Percentiles rank a stretch among this genome's conserved stretches.
phyloP scores from a whole-genome alignment of 768 basidiomycete genomes.

The Russula earlei region DNA sequence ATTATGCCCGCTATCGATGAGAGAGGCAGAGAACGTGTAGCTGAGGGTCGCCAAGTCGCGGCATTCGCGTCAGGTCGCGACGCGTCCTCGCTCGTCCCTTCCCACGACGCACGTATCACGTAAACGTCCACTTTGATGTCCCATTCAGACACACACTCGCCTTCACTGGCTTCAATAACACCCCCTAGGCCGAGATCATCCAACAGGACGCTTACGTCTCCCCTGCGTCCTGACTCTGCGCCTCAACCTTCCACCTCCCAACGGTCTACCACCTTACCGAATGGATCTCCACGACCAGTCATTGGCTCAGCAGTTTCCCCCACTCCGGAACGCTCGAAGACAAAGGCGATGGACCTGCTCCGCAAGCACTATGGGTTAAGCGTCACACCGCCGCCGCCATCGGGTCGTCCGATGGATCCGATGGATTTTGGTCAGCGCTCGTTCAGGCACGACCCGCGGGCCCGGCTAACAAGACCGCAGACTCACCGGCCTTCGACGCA shows the following conservation, averaged over 20 bases:
- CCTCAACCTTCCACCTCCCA: background rate
- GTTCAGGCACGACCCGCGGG: background rate
- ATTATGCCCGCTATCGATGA: background rate
- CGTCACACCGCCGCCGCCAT: conserved; percentile 57
- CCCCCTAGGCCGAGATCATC: conserved; percentile 12
- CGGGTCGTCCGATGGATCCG: conserved; percentile 53
- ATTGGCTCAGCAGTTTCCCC: background rate
- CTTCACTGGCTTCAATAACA: conserved; percentile 2
- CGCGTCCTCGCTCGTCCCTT: too few species aligned
- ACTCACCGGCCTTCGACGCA: conserved; percentile 75
- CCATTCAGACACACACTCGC: background rate
- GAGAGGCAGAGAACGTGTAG: background rate
- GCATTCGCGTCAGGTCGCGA: too few species aligned
- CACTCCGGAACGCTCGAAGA: conserved; percentile 22
- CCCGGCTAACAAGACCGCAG: conserved; percentile 30
- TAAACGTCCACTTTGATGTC: conserved; percentile 2
- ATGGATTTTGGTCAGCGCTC: conserved; percentile 63
- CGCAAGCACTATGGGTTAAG: conserved; percentile 84
- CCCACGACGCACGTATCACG: background rate
- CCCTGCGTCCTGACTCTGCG: conserved; percentile 13
- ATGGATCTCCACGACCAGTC: background rate
- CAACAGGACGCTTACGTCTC: conserved; percentile 11
- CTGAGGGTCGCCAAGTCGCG: too few species aligned
- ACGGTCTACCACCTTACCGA: background rate
- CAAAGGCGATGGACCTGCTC: conserved; percentile 61